phyloP scores from a whole-genome alignment of 2,329 filamentous ascomycete genomes.

The Alternaria sp. region DNA sequence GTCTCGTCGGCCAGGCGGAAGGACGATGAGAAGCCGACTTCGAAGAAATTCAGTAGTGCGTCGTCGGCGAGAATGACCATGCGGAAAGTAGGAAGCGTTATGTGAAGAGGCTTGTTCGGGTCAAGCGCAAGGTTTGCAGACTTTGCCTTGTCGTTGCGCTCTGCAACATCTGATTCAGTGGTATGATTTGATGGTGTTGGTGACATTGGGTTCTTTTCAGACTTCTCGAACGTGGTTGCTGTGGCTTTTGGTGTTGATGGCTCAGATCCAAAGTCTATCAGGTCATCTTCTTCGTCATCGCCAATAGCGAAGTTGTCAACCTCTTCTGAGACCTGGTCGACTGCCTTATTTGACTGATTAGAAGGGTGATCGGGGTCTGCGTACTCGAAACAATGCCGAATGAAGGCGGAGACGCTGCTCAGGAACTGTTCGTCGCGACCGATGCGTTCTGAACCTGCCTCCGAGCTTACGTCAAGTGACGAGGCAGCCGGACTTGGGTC shows the following conservation, averaged over 20 bases:
- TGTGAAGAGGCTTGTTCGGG: slow-evolving; percentile 89
- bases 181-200: slow-evolving; percentile 32
- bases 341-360: slow-evolving; percentile 54
- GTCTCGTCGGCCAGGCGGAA: slow-evolving; percentile 81
- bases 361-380: slow-evolving; percentile 84
- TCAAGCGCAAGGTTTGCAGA: slow-evolving; percentile 90
- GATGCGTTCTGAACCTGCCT: slow-evolving; percentile 48
- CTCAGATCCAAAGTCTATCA: slow-evolving; percentile 63
- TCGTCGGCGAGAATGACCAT: slow-evolving; percentile 99
- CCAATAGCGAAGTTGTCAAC: slow-evolving; percentile 75
- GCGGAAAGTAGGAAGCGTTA: slow-evolving; percentile 95
- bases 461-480: slow-evolving; percentile 56
- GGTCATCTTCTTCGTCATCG: slow-evolving; percentile 68
- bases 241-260: slow-evolving; percentile 36
- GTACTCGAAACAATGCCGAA: slow-evolving; percentile 95
- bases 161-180: slow-evolving; percentile 32
- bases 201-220: slow-evolving; percentile 36
- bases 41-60: slow-evolving; percentile 94
- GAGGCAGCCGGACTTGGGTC: slow-evolving; percentile 73
- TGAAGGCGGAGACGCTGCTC: slow-evolving; percentile 93
- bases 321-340: slow-evolving; percentile 31
- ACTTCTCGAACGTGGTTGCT: slow-evolving; percentile 40
- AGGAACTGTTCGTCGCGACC: slow-evolving; percentile 86
- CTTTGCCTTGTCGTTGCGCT: slow-evolving; percentile 63
- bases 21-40: slow-evolving; percentile 90